Base-by-base conservation (phyloP, 495 filamentous ascomycete species). In the Paragyromitra xinjiangensis region DNA sequence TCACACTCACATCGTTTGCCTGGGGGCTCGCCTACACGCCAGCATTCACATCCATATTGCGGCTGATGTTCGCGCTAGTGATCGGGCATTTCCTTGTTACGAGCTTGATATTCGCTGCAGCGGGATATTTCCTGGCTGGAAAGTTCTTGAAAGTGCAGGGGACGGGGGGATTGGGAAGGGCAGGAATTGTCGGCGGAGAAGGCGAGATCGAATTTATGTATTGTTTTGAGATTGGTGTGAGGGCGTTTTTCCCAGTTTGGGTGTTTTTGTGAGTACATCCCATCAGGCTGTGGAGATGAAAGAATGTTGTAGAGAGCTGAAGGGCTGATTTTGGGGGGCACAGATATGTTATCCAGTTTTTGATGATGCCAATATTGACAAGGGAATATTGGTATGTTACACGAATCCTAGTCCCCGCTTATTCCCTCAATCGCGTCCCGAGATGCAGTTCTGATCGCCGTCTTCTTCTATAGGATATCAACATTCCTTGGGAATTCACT, bases 141-240 rank as follows among this genome's bases (percentile, higher is more conserved):
- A 85, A 87, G 48, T 83, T 92, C 64, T 87, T 93, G 69, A 81
- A 81, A 89, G 91, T 11, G 86, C 89, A 64, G 83, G 86, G 67
- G 83, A 85, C 26, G 79, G 39, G 85, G 81, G 42, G 77, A 84
- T 50, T 84, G 81, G 83, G 88, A 78, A 80, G 87, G 69, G 78
- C 85, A 82, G 80, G 87, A 22, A 67, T 81, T 53, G 75, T 81
- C 84, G 48, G 83, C 85, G 85, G 82, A 83, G 81, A 83, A 85
- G 85, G 78, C 85, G 85, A 82, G 84, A 78, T 93, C 78, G 91
- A 93, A 78, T 93, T 93, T 85, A 92, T 92, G 80, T 93, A 93
- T 81, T 93, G 91, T 81, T 92, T 93, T 83, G 91, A 93, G 90
- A 90, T 92, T 44, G 88, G 91, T 5, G 92, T 92, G 69, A 87